Evolutionary conservation across 2,329 filamentous ascomycete species (phyloP).

Genomic region (Verticillium nubilum): DNA sequence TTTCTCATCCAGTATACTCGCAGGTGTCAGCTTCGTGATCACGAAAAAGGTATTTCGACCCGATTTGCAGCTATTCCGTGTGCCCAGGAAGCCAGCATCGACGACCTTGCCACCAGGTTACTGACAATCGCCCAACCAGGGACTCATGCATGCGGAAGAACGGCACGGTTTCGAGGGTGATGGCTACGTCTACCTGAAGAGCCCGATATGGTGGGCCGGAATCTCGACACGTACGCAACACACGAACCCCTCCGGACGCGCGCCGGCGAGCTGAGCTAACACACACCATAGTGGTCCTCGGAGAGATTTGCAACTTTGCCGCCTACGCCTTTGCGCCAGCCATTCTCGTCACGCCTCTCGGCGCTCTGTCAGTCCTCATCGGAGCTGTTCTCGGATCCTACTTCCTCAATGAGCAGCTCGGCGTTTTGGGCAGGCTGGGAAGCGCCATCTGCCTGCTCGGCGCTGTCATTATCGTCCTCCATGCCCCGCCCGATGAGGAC

Average conservation of each 20-base stretch:
- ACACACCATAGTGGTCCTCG: slow-evolving; percentile 65
- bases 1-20: slow-evolving; percentile 14
- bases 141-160: slow-evolving; percentile 84
- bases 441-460: slow-evolving; percentile 96
- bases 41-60: slow-evolving; percentile 81
- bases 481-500: slow-evolving; percentile 90
- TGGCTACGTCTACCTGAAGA: slow-evolving; percentile 88
- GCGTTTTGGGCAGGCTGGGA: slow-evolving; percentile 86
- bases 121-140: slow-evolving; percentile 39
- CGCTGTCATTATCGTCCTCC: slow-evolving; percentile 93
- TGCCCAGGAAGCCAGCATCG: background rate
- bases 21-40: slow-evolving; percentile 95
- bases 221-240: slow-evolving; percentile 73
- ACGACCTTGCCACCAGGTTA: background rate
- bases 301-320: slow-evolving; percentile 95
- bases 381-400: slow-evolving; percentile 93
- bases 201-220: slow-evolving; percentile 95
- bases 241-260: background rate
- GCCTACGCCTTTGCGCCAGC: slow-evolving; percentile 97
- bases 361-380: slow-evolving; percentile 90
- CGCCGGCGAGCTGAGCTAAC: slow-evolving; percentile 5
- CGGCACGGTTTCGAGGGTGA: slow-evolving; percentile 95
- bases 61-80: background rate
- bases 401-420: slow-evolving; percentile 84
- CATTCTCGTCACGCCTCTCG: slow-evolving; percentile 94